These are phyloP conservation scores for Spergularia marina DNA, from an alignment of 148 eudicot species.

Conservation along the genomic window DNA sequence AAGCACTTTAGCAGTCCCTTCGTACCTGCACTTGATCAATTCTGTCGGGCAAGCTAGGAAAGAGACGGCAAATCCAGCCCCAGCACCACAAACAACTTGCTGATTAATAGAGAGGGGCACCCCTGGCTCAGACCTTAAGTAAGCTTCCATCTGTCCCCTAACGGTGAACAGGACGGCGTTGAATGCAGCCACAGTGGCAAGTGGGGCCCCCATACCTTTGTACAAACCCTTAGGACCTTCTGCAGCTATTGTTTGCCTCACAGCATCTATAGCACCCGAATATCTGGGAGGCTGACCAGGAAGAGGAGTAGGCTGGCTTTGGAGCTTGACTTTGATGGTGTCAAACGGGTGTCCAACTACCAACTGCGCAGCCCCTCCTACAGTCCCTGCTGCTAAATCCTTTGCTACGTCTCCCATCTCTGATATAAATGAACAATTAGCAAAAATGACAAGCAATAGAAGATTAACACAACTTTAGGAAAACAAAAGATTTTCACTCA, in stretches of 20 bases:
- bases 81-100: constrained; percentile 78
- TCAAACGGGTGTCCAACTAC: constrained; percentile 94
- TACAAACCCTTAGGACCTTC: constrained; percentile 84
- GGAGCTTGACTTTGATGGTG: constrained; percentile 96
- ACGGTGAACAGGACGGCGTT: constrained; percentile 86
- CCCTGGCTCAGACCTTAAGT: constrained; percentile 70
- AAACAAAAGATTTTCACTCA: neutral
- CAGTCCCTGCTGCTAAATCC: constrained; percentile 89
- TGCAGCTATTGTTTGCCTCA: constrained; percentile 75
- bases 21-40: constrained; percentile 88
- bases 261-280: constrained; percentile 86
- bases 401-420: constrained; percentile 95
- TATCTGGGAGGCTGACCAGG: constrained; percentile 85
- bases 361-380: constrained; percentile 93
- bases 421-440: constrained; percentile 8
- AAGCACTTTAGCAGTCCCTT: neutral
- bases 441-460: neutral
- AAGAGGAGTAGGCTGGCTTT: constrained; percentile 83
- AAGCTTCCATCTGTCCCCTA: constrained; percentile 81
- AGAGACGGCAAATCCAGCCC: constrained; percentile 93
- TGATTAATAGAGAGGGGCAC: constrained; percentile 63
- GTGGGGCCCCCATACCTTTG: constrained; percentile 99
- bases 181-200: constrained; percentile 94
- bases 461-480: neutral
- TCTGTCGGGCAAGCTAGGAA: constrained; percentile 94